Percentiles rank a stretch among this genome's conserved stretches.
Conservation (phyloP, 169 alveolate species). For the Plasmodium berghei region DNA sequence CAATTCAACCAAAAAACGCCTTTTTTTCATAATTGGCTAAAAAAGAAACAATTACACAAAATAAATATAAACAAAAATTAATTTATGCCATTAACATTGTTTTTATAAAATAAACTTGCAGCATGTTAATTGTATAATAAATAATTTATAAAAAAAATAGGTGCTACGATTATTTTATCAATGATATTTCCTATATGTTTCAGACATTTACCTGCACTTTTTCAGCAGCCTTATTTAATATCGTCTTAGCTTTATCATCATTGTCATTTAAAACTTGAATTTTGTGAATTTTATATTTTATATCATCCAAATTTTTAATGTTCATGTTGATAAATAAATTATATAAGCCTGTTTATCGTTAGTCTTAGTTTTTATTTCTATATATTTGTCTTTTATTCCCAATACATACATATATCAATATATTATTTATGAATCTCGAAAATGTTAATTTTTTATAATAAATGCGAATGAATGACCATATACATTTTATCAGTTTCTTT, state of each 20-base stretch:
- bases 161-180: not conserved
- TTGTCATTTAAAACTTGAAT: conserved; percentile 47
- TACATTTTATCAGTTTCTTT: too few species aligned
- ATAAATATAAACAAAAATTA: not conserved
- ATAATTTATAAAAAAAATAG: too few species aligned
- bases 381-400: too few species aligned
- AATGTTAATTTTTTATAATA: too few species aligned
- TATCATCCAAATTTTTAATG: conserved; percentile 50
- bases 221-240: conserved; percentile 63
- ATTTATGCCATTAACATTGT: too few species aligned
- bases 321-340: conserved; percentile 24
- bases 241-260: conserved; percentile 56
- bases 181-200: not conserved
- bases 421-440: too few species aligned
- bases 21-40: conserved; percentile 71
- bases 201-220: conserved; percentile 40
- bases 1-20: conserved; percentile 46
- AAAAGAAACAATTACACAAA: not conserved
- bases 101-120: too few species aligned
- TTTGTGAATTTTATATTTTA: conserved; percentile 65
- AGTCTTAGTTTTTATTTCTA: not conserved
- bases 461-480: too few species aligned
- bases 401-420: too few species aligned
- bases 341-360: not conserved
- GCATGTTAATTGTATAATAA: too few species aligned